These are phyloP conservation scores for Suhomyces choctaworum DNA, from an alignment of 1,139 yeast species.

Conservation along the genomic window DNA sequence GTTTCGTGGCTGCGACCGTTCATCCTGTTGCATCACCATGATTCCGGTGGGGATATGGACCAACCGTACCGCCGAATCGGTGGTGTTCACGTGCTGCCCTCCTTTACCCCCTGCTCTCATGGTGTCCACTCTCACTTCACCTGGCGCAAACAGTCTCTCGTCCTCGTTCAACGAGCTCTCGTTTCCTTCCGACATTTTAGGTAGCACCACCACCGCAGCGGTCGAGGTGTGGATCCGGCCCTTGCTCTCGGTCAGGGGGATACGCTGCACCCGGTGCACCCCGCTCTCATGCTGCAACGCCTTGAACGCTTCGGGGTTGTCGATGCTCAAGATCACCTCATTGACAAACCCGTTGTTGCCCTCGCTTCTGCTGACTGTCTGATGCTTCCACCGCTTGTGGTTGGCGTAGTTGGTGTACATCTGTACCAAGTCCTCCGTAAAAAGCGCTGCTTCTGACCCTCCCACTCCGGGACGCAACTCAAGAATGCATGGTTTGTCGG, in stretches of 20 bases:
- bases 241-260: constrained; percentile 90
- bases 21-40: constrained; percentile 89
- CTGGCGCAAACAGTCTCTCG: constrained; percentile 77
- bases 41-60: constrained; percentile 93
- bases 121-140: constrained; percentile 87
- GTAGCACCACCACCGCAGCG: constrained; percentile 91
- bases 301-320: constrained; percentile 76
- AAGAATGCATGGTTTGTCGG: constrained; percentile 74
- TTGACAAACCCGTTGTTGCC: constrained; percentile 63
- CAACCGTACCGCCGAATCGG: constrained; percentile 93
- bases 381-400: constrained; percentile 63
- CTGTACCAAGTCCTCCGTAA: constrained; percentile 72
- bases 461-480: constrained; percentile 97
- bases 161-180: constrained; percentile 57
- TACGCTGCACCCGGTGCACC: constrained; percentile 92
- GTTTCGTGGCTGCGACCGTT: constrained; percentile 90
- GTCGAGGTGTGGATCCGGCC: constrained; percentile 96
- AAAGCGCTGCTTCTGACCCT: constrained; percentile 89
- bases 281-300: constrained; percentile 84
- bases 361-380: constrained; percentile 59
- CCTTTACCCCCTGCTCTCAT: constrained; percentile 98
- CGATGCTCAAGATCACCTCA: constrained; percentile 76
- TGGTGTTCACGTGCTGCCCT: constrained; percentile 97
- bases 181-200: constrained; percentile 67
- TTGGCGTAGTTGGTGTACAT: constrained; percentile 82